These are phyloP conservation scores for Herpotrichia juniperi DNA, from an alignment of 2,329 filamentous ascomycete genomes.

Conservation along the genomic window DNA sequence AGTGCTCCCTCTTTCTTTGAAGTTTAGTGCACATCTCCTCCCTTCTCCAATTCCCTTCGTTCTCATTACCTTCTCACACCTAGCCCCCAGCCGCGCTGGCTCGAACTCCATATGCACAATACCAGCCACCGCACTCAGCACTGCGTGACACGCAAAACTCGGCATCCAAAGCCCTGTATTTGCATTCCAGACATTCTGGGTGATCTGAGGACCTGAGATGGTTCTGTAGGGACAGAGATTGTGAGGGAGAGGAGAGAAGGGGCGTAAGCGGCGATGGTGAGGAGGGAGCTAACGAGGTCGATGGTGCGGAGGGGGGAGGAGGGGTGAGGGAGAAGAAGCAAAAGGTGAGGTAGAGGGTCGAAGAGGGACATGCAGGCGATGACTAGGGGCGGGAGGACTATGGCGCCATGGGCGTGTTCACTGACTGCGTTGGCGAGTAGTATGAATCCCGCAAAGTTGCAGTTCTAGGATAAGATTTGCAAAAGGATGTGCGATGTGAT, in stretches of 20 bases:
- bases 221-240: not conserved
- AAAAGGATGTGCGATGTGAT: no score
- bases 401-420: no score
- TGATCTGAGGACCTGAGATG: constrained; percentile 1
- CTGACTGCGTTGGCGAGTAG: no score
- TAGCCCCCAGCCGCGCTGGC: not conserved
- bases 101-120: constrained; percentile 3
- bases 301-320: constrained; percentile 6
- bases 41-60: constrained; percentile 7
- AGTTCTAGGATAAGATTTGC: no score
- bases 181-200: constrained; percentile 7
- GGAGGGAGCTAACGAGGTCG: no score
- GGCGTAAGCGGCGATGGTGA: constrained; percentile 8
- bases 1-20: no score
- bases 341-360: constrained; percentile 7
- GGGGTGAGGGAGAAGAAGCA: constrained; percentile 2
- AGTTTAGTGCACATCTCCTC: no score
- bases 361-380: constrained; percentile 11
- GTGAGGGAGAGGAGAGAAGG: not conserved
- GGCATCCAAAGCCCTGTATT: constrained; percentile 10
- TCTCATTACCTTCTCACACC: not conserved
- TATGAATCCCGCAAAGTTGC: no score
- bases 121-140: constrained; percentile 2
- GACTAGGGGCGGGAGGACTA: constrained; percentile 12
- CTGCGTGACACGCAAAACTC: constrained; percentile 10